Evolutionary conservation across 495 filamentous ascomycete species (phyloP), one percentile per base, ranked within the genome.

Genomic region (Tuber indicum): DNA sequence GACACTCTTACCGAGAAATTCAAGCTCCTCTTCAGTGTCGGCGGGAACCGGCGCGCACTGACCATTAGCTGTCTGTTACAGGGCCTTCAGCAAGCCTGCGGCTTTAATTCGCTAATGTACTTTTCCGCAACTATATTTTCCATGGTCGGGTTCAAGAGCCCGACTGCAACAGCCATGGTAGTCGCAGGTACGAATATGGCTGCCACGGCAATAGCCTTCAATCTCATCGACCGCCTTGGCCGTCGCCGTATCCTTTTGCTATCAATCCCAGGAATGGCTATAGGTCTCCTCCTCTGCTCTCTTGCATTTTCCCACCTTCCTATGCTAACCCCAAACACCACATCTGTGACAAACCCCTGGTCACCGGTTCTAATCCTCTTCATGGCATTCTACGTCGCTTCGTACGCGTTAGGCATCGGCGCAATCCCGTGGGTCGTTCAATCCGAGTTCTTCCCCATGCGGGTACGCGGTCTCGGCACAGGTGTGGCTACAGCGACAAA

Each of bases 91-190:
- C 94, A 98, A 81, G 87, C 96, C 23, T 96, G 91, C 78, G 94
- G 94, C 10, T 98, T 97, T 84, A 97, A 97, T 85, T 92, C 91
- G 71, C 87, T 97, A 19, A 98, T 98, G 94, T 98, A 98, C 84
- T 97, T 94, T 84, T 94, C 93, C 10, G 92, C 93, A 6, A 97
- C 94, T 8, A 93, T 98, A 45, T 98, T 98, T 84, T 87, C 90
- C 17, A 85, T 93, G 44, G 86, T 97, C 36, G 91, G 91, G 3
- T 97, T 97, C 84, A 87, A 87, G 45, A 91, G 89, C 26, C 94
- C 94, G 42, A 97, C 93, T 0, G 87, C 95, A 70, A 93, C 91
- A 3, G 92, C 93, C 3, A 88, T 97, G 62, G 90, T 90, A 8
- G 91, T 97, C 46, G 94, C 94, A 2, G 82, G 89, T 79, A 95